Evolutionary conservation across 2,329 filamentous ascomycete genomes (phyloP).

Genomic region (Colletotrichum tofieldiae): DNA sequence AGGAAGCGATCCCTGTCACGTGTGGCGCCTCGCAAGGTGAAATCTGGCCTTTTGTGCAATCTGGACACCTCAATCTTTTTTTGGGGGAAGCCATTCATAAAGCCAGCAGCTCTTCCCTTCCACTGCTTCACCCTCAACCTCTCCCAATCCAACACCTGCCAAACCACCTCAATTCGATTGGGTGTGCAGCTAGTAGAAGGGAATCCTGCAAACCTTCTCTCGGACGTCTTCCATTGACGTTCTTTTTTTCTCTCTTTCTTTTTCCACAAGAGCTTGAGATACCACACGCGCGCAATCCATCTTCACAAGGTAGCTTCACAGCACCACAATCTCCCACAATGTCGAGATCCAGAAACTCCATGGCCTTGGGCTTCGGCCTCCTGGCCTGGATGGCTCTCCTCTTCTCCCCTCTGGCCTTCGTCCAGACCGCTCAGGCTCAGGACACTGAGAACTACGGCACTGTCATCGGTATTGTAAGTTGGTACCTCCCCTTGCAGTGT

Average conservation of each 20-base stretch:
- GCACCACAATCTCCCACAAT: conserved; percentile 50
- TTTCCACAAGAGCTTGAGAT: conserved; percentile 1
- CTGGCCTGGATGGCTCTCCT: conserved; percentile 93
- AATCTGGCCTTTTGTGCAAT: conserved; percentile 66
- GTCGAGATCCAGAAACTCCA: conserved; percentile 75
- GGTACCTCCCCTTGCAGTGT: not conserved
- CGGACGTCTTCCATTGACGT: conserved; percentile 13
- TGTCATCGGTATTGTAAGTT: conserved; percentile 89
- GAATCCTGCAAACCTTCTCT: conserved; percentile 24
- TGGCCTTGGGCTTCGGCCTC: conserved; percentile 87
- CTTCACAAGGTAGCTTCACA: conserved; percentile 39
- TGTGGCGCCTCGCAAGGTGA: conserved; percentile 54
- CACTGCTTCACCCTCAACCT: conserved; percentile 44
- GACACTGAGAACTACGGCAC: conserved; percentile 86
- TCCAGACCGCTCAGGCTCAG: conserved; percentile 82
- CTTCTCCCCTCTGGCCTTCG: conserved; percentile 88
- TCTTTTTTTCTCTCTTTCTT: conserved; percentile 24
- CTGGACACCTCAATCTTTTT: conserved; percentile 63
- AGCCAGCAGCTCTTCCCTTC: conserved; percentile 47
- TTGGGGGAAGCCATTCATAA: conserved; percentile 55
- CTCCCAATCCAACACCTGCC: conserved; percentile 36
- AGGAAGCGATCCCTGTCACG: conserved; percentile 48
- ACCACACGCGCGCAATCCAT: conserved; percentile 33
- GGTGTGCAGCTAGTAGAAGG: conserved; percentile 42
- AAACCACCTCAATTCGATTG: conserved; percentile 40